Percentiles rank a stretch among this genome's conserved stretches.
phyloP scores from a whole-genome alignment of 495 filamentous ascomycete genomes.

The Aspergillus affinis region DNA sequence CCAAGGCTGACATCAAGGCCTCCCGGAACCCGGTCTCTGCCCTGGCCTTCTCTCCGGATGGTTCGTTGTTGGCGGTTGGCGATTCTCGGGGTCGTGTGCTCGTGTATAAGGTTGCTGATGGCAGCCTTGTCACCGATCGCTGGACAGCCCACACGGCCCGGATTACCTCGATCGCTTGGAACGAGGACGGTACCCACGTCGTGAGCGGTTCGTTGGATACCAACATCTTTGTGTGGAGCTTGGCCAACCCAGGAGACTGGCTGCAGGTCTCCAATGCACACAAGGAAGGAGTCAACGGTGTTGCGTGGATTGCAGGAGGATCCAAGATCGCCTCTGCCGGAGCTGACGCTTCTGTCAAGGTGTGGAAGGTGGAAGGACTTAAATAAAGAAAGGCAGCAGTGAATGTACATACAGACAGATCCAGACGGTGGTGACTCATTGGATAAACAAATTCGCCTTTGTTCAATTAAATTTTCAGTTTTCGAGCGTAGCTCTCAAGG shows the following conservation, averaged over 20 bases:
- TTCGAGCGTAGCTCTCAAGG: no score
- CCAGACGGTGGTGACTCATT: no score
- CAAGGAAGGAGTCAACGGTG: constrained; percentile 91
- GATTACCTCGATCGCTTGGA: constrained; percentile 83
- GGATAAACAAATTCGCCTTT: not conserved
- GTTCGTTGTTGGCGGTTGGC: constrained; percentile 73
- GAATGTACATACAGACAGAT: not conserved
- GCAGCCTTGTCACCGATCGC: constrained; percentile 54
- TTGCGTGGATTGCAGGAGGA: constrained; percentile 73
- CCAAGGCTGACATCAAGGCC: constrained; percentile 44
- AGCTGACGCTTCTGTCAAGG: constrained; percentile 86
- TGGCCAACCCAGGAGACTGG: constrained; percentile 76
- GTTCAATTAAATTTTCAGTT: not conserved
- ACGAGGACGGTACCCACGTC: constrained; percentile 68
- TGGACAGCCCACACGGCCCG: constrained; percentile 93
- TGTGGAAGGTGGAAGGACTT: constrained; percentile 75
- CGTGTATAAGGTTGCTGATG: constrained; percentile 59
- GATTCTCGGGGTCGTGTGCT: constrained; percentile 82
- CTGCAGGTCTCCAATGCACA: constrained; percentile 81
- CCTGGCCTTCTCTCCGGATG: constrained; percentile 76
- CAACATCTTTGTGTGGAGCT: constrained; percentile 87
- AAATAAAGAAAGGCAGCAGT: constrained; percentile 31
- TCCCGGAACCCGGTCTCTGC: constrained; percentile 45
- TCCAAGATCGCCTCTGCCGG: constrained; percentile 75
- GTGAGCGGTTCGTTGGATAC: constrained; percentile 87